Conservation (phyloP, 352 stramenopile genomes). For the Blastocystis sp. region DNA sequence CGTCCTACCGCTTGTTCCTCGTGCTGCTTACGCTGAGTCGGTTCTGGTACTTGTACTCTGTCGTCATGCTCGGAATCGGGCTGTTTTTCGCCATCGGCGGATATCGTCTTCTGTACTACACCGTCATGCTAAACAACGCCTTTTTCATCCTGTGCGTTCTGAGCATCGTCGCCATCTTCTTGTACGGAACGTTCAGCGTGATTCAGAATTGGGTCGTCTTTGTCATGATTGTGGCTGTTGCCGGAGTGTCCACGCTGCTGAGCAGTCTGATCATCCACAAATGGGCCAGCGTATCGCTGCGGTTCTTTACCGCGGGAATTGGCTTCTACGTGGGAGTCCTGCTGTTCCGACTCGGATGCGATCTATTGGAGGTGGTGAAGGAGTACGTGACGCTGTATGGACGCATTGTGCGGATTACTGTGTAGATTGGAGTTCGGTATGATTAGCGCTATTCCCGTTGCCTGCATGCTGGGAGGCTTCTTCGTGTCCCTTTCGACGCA, state of each 20-base stretch:
- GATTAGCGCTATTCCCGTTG: neutral
- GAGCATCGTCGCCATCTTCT: neutral
- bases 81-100: neutral
- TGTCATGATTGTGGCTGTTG: neutral
- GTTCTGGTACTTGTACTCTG: neutral
- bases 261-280: neutral
- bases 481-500: neutral
- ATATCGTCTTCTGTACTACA: conserved; percentile 37
- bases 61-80: neutral
- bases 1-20: neutral
- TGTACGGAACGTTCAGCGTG: neutral
- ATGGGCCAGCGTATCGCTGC: neutral
- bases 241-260: neutral
- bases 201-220: neutral
- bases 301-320: neutral
- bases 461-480: neutral
- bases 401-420: too few species aligned
- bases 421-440: neutral
- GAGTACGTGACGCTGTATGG: neutral
- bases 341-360: neutral
- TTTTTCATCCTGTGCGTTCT: neutral
- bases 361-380: neutral
- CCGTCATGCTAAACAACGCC: neutral
- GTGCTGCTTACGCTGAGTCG: neutral
- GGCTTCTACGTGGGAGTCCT: neutral